Conservation (phyloP, 2,329 filamentous ascomycete genomes). For the Venturia aucupariae region DNA sequence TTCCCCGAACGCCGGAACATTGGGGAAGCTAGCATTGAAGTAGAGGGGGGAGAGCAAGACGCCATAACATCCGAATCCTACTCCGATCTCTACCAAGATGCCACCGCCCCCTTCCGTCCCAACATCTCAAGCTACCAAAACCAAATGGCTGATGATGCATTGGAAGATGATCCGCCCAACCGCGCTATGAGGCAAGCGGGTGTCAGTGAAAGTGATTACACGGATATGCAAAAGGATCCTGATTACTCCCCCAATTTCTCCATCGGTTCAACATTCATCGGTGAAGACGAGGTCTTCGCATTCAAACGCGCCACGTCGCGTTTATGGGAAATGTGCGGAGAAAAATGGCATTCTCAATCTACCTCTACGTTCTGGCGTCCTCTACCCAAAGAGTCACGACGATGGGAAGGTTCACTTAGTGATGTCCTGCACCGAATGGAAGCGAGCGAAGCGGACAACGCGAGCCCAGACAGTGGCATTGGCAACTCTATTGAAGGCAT, state of each 20-base stretch:
- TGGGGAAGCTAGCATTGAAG: background rate
- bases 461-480: too few species aligned
- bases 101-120: constrained; percentile 65
- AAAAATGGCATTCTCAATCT: constrained; percentile 57
- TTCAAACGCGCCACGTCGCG: constrained; percentile 68
- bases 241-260: constrained; percentile 41
- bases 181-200: constrained; percentile 22
- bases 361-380: constrained; percentile 60
- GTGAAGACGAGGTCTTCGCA: constrained; percentile 73
- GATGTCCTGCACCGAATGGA: background rate
- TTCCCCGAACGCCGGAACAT: constrained; percentile 50
- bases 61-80: constrained; percentile 56
- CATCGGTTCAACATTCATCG: constrained; percentile 59
- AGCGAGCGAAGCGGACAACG: too few species aligned
- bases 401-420: constrained; percentile 49
- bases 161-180: constrained; percentile 43
- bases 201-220: constrained; percentile 11
- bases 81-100: constrained; percentile 70
- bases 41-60: constrained; percentile 31
- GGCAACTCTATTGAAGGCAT: constrained; percentile 15
- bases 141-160: constrained; percentile 33
- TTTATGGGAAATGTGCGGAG: constrained; percentile 75
- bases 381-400: constrained; percentile 50
- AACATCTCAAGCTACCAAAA: constrained; percentile 58
- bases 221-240: constrained; percentile 7